These are phyloP conservation scores for Colletotrichum lini DNA, from an alignment of 2,329 filamentous ascomycete species.

Conservation along the genomic window DNA sequence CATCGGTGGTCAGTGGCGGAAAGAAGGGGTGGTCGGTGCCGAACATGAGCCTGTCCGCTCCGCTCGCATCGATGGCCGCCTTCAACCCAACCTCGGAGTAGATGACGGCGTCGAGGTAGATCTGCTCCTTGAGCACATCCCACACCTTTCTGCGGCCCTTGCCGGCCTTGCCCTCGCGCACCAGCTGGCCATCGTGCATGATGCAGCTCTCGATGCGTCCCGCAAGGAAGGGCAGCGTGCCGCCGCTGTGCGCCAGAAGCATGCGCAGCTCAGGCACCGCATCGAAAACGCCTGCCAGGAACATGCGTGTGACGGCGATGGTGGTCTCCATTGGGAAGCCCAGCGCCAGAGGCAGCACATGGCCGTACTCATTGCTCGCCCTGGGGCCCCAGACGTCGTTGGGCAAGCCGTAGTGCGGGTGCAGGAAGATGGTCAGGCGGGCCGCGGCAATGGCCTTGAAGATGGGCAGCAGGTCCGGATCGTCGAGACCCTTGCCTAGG, in stretches of 20 bases:
- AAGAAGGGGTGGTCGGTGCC: constrained; percentile 90
- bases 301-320: constrained; percentile 89
- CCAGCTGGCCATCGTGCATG: constrained; percentile 83
- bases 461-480: constrained; percentile 79
- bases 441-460: constrained; percentile 78
- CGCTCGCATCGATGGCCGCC: constrained; percentile 76
- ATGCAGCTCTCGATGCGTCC: constrained; percentile 92
- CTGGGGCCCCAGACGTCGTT: constrained; percentile 83
- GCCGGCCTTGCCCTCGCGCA: constrained; percentile 71
- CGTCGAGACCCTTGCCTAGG: constrained; percentile 84
- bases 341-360: constrained; percentile 87
- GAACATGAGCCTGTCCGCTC: constrained; percentile 81
- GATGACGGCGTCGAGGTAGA: constrained; percentile 90
- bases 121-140: constrained; percentile 76
- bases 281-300: constrained; percentile 89
- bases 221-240: constrained; percentile 89
- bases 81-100: constrained; percentile 82
- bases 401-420: constrained; percentile 93
- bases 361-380: constrained; percentile 79
- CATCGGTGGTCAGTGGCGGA: constrained; percentile 77
- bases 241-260: constrained; percentile 89
- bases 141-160: constrained; percentile 65
- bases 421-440: constrained; percentile 81
- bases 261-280: constrained; percentile 78
- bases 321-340: constrained; percentile 95